Conservation (phyloP, 2,329 filamentous ascomycete species). For the Diplodia intermedia region DNA sequence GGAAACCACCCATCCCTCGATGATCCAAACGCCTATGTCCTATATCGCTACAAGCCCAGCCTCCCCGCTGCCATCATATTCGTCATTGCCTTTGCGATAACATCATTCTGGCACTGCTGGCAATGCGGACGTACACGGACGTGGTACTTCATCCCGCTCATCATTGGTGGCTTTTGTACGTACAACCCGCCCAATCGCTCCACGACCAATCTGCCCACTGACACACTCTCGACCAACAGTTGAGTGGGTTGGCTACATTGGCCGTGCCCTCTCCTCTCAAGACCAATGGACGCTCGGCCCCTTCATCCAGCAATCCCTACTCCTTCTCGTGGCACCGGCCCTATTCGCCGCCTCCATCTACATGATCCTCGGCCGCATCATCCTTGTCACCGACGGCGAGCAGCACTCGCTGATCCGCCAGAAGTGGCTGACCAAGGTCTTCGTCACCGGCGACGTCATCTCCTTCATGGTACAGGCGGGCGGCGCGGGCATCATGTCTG, state of each 20-base stretch:
- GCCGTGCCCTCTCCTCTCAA: conserved; percentile 50
- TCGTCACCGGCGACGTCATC: conserved; percentile 53
- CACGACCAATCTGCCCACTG: neutral
- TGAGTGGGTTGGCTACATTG: conserved; percentile 60
- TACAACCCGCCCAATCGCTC: neutral
- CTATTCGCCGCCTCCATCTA: conserved; percentile 56
- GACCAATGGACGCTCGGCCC: conserved; percentile 45
- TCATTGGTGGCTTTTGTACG: conserved; percentile 18
- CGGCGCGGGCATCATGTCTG: conserved; percentile 24
- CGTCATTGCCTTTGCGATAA: conserved; percentile 25
- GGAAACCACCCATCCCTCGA: conserved; percentile 10
- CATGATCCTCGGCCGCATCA: conserved; percentile 53
- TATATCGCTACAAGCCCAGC: conserved; percentile 45
- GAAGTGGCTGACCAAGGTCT: conserved; percentile 50
- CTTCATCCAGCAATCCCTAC: conserved; percentile 54
- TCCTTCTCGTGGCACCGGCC: conserved; percentile 55
- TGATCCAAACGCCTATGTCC: conserved; percentile 22
- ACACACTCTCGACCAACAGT: conserved; percentile 45
- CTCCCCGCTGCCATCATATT: conserved; percentile 43
- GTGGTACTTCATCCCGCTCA: conserved; percentile 22
- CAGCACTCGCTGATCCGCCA: conserved; percentile 45
- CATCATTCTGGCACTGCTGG: conserved; percentile 19
- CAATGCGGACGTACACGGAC: conserved; percentile 15
- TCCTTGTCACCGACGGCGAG: conserved; percentile 46
- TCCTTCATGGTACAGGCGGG: conserved; percentile 50